Percentiles rank a stretch among this genome's conserved stretches.
These are phyloP conservation scores for Acanthamoeba royreba DNA, from an alignment of 208 protist species.

Conservation along the genomic window DNA sequence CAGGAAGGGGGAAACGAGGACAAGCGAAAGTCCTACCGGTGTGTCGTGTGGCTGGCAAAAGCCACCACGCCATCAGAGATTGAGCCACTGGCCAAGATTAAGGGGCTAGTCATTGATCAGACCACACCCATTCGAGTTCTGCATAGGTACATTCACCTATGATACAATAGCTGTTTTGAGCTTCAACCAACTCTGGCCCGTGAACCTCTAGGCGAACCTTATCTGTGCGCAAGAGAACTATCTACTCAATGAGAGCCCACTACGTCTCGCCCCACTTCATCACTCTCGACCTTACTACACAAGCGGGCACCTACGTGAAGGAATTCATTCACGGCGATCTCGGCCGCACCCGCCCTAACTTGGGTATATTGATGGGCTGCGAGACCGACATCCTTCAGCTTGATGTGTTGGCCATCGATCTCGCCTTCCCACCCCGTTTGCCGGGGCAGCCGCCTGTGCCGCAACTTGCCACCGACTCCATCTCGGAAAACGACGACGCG, in stretches of 20 bases:
- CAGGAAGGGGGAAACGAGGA: constrained; percentile 61
- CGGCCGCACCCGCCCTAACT: constrained; percentile 72
- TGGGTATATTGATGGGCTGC: constrained; percentile 66
- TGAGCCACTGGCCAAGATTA: not conserved
- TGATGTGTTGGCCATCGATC: constrained; percentile 66
- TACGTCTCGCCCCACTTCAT: constrained; percentile 70
- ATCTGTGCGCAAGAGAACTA: constrained; percentile 48
- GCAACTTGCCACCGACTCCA: too few species aligned
- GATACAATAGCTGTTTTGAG: not conserved
- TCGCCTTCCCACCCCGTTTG: constrained; percentile 54
- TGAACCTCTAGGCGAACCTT: constrained; percentile 8
- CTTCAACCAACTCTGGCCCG: not conserved
- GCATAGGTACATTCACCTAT: constrained; percentile 55
- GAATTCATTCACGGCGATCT: constrained; percentile 85
- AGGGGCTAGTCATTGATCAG: constrained; percentile 67
- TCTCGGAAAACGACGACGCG: too few species aligned
- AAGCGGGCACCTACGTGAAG: constrained; percentile 81
- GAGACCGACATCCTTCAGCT: constrained; percentile 79
- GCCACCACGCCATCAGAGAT: constrained; percentile 26
- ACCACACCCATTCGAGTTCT: constrained; percentile 79
- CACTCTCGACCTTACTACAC: constrained; percentile 63
- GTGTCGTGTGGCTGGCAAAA: constrained; percentile 56
- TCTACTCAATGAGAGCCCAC: constrained; percentile 39
- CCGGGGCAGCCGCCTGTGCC: not conserved
- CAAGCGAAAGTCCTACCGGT: constrained; percentile 71